Evolutionary conservation across 768 basidiomycete genomes (phyloP).

Genomic region (Cantharellus cinnabarinus): DNA sequence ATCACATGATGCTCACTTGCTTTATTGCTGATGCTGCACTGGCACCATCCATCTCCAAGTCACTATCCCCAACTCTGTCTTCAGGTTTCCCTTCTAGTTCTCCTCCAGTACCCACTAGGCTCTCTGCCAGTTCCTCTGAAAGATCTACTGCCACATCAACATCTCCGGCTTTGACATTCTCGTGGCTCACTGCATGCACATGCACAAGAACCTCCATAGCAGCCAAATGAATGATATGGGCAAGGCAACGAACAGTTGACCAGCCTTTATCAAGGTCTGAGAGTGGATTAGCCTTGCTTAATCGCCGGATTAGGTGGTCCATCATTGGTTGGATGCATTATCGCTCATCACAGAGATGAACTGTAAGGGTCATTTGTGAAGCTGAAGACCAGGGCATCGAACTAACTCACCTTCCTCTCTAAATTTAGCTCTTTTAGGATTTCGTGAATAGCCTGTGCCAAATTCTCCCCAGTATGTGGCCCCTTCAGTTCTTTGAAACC

Average conservation of each 20-base stretch:
- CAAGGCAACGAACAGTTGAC: background rate
- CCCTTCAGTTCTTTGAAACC: background rate
- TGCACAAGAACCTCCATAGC: background rate
- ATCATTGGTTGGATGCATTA: background rate
- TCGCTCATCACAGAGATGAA: background rate
- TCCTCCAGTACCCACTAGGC: background rate
- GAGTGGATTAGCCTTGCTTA: background rate
- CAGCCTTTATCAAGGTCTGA: background rate
- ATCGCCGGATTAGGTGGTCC: background rate
- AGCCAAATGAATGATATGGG: constrained; percentile 2
- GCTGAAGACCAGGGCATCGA: background rate
- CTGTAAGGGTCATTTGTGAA: background rate
- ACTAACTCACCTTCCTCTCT: background rate
- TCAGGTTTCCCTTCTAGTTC: background rate
- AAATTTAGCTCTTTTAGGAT: background rate
- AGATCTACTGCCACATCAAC: background rate
- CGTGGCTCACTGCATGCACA: background rate
- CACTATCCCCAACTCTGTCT: background rate
- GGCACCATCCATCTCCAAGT: no score
- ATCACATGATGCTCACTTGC: no score
- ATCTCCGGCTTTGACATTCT: background rate
- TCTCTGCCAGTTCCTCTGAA: background rate
- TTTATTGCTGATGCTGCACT: no score
- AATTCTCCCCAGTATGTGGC: constrained; percentile 1
- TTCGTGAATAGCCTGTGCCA: background rate